Base-by-base conservation (phyloP, 1,284 basidiomycete species). In the Afroboletus lepidellus region DNA sequence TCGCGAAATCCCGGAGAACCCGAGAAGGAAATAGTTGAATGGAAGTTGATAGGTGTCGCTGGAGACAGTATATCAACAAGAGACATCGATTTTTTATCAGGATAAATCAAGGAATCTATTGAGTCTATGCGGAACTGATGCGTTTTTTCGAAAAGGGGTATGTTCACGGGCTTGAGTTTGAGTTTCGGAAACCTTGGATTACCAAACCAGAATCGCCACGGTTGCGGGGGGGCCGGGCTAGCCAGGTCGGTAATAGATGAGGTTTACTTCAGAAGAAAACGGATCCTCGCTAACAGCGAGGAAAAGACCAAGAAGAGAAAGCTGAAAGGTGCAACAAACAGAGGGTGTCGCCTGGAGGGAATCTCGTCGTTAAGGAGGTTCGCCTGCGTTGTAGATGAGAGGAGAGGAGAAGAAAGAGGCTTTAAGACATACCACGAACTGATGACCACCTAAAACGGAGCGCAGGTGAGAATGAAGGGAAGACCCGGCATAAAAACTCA, bases 121-220 rank as follows among this genome's bases (percentile, higher is more conserved):
- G 66, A 50, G 59, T 71, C 68, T 69, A 72, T 48, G 50, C 56
- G 59, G 41, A 51, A 55, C 39, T 44, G 53, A 30, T 50, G 55
- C 25, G 51, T 50, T 54, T 59, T 59, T 49, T 56, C 57, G 32
- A 62, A 48, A 50, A 56, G 60, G 21, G 55, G 48, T 59, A 60
- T 55, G 52, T 53, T 56, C 43, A 54, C 50, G 47, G 41, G 55
- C 38, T 61, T 63, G 55, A 59, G 42, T 36, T 63, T 66, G 46
- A 68, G 30, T 54, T 60, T 64, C 43, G 65, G 46, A 48, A 62
- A 71, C 70, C 69, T 71, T 63, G 72, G 68, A 75, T 77, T 81
- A 80, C 80, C 79, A 78, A 82, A 77, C 81, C 82, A 80, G 72
- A 74, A 78, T 85, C 84, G 84, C 85, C 81, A 77, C 81, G 82